Percentiles rank a stretch among this genome's conserved stretches.
phyloP scores from a whole-genome alignment of 345 rosid genomes.

The Eucalyptus shirleyi region DNA sequence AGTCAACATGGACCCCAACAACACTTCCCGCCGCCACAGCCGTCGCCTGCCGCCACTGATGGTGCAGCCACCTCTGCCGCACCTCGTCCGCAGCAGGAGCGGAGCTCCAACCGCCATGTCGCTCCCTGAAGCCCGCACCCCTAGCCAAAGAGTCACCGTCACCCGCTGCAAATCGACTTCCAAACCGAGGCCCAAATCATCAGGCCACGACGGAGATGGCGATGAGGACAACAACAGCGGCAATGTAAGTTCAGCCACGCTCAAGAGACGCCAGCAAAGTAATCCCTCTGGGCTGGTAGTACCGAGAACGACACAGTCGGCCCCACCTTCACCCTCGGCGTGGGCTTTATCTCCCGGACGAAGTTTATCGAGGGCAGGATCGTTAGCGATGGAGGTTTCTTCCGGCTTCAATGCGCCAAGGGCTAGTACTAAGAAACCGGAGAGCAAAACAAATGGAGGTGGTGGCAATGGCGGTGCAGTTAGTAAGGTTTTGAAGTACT shows the following conservation, averaged over 20 bases:
- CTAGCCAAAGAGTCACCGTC: neutral
- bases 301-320: conserved; percentile 10
- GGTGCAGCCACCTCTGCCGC: neutral
- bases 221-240: neutral
- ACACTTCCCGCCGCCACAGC: neutral
- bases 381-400: neutral
- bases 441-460: neutral
- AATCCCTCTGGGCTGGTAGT: neutral
- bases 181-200: conserved; percentile 1
- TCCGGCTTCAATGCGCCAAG: conserved; percentile 1
- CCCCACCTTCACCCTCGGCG: conserved; percentile 43
- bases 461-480: conserved; percentile 26
- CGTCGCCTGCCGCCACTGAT: neutral
- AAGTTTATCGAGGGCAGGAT: neutral
- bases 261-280: conserved; percentile 17
- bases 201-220: neutral
- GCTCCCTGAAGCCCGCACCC: neutral
- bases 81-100: conserved; percentile 34
- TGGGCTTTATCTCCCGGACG: conserved; percentile 83
- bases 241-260: neutral
- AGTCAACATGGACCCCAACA: neutral
- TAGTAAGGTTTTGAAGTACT: conserved; percentile 52
- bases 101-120: neutral
- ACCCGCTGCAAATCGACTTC: conserved; percentile 30
- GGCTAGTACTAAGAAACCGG: neutral